A percentile compares a stretch with the other conserved stretches of the same genome.
phyloP scores from a whole-genome alignment of 305 asterid genomes.

The Petunia hybrid region DNA sequence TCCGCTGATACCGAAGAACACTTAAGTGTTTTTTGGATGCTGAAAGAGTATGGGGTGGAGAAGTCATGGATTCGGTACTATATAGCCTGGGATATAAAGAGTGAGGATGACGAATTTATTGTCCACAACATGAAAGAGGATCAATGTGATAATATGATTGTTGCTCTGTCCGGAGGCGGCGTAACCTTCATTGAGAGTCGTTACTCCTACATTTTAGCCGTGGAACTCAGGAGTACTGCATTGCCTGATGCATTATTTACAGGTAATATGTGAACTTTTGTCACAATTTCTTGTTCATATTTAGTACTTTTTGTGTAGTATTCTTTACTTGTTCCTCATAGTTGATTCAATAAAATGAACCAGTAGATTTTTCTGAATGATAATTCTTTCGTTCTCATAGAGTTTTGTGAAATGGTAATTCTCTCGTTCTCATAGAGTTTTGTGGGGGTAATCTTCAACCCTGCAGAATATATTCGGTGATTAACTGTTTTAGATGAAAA shows the following conservation, averaged over 20 bases:
- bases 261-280: not conserved
- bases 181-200: conserved; percentile 44
- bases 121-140: conserved; percentile 35
- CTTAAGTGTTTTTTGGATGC: conserved; percentile 50
- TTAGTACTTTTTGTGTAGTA: not conserved
- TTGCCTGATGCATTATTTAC: not conserved
- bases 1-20: conserved; percentile 13
- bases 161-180: conserved; percentile 21
- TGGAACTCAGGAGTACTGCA: not conserved
- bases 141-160: conserved; percentile 36
- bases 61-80: conserved; percentile 48
- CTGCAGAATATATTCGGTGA: not conserved
- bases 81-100: conserved; percentile 2
- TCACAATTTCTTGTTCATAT: not conserved
- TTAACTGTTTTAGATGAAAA: not conserved
- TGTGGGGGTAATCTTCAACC: not conserved
- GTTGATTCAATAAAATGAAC: not conserved
- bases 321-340: not conserved
- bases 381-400: not conserved
- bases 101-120: conserved; percentile 41
- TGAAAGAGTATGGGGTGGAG: conserved; percentile 54
- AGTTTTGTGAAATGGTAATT: not conserved
- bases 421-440: not conserved
- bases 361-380: not conserved
- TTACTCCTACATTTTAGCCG: conserved; percentile 27